These are phyloP conservation scores for Podosphaera fusca DNA, from an alignment of 2,329 filamentous ascomycete genomes.

Conservation along the genomic window DNA sequence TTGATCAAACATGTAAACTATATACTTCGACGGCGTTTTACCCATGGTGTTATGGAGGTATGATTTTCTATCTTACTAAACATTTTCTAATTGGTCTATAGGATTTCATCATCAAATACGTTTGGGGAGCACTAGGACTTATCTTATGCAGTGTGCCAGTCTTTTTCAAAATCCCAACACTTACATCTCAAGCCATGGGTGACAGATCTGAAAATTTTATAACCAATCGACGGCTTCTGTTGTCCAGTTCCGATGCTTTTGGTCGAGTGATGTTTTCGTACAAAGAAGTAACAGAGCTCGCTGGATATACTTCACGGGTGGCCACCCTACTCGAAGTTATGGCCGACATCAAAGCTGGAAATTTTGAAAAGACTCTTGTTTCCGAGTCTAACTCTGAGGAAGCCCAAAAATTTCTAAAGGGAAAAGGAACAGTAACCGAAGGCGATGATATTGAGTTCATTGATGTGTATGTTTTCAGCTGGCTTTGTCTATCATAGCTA, in stretches of 20 bases:
- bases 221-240: conserved; percentile 75
- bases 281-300: conserved; percentile 88
- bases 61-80: not conserved
- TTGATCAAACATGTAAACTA: conserved; percentile 96
- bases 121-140: conserved; percentile 87
- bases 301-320: conserved; percentile 84
- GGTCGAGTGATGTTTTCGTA: conserved; percentile 95
- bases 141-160: conserved; percentile 85
- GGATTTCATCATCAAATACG: conserved; percentile 98
- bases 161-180: conserved; percentile 75
- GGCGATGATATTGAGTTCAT: conserved; percentile 67
- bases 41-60: conserved; percentile 89
- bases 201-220: conserved; percentile 61
- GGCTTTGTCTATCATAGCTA: conserved; percentile 4
- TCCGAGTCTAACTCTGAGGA: conserved; percentile 64
- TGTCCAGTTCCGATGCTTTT: conserved; percentile 87
- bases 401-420: conserved; percentile 62
- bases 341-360: conserved; percentile 71
- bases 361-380: conserved; percentile 90
- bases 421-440: conserved; percentile 62
- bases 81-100: conserved; percentile 1
- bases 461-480: conserved; percentile 35
- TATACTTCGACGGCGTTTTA: conserved; percentile 71
- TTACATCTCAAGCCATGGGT: conserved; percentile 33
- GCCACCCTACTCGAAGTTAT: conserved; percentile 80